Conservation (phyloP, 306 rosid species). For the Cucurbita argyrosperma region DNA sequence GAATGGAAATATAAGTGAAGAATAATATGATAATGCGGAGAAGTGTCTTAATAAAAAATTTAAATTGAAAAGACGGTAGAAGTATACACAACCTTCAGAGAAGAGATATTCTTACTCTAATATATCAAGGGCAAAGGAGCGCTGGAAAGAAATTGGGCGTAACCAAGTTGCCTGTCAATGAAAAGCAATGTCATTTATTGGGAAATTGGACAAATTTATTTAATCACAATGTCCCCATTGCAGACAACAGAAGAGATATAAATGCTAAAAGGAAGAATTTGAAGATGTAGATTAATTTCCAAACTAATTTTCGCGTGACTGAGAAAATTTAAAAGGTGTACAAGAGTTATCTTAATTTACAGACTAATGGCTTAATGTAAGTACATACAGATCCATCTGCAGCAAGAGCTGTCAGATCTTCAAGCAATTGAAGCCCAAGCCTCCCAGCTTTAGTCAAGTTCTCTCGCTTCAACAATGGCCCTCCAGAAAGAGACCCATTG, state of each 20-base stretch:
- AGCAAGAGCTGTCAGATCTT: constrained; percentile 97
- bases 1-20: not conserved
- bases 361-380: constrained; percentile 29
- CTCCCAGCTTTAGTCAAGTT: constrained; percentile 61
- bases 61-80: constrained; percentile 3
- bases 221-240: constrained; percentile 2
- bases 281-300: not conserved
- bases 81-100: not conserved
- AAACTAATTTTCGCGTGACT: not conserved
- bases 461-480: constrained; percentile 45
- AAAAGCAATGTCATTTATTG: constrained; percentile 15
- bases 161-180: constrained; percentile 71
- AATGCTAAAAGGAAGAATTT: not conserved
- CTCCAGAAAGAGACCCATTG: constrained; percentile 45
- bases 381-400: constrained; percentile 99
- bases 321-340: not conserved
- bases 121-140: constrained; percentile 89
- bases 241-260: not conserved
- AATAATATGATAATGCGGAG: not conserved
- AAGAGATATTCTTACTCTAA: constrained; percentile 59
- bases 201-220: constrained; percentile 1
- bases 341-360: not conserved
- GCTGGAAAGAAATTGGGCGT: constrained; percentile 52
- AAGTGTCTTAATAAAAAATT: not conserved
- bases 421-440: constrained; percentile 86